phyloP scores from a whole-genome alignment of 345 rosid species.

The Gossypium stocksii region DNA sequence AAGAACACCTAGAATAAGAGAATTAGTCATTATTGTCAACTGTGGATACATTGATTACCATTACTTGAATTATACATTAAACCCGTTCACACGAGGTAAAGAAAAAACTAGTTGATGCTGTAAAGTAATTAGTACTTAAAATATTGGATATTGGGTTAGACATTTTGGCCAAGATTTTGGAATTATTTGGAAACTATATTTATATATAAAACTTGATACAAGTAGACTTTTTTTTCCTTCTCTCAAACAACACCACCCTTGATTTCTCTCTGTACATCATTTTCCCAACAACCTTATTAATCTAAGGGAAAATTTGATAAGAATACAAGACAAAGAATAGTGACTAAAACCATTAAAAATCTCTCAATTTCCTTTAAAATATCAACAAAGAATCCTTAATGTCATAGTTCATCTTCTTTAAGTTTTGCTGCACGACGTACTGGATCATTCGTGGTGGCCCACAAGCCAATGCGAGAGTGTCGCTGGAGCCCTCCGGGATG shows the following conservation, averaged over 20 bases:
- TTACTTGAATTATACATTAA: too few relatives aligned
- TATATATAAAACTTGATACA: not conserved
- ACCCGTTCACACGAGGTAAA: too few relatives aligned
- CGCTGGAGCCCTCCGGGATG: slow-evolving; percentile 53
- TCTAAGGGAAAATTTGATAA: not conserved
- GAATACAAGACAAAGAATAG: not conserved
- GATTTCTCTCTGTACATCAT: not conserved
- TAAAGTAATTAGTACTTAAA: not conserved
- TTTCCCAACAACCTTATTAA: not conserved
- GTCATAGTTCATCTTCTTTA: slow-evolving; percentile 85
- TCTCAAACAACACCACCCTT: not conserved
- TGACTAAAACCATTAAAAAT: not conserved
- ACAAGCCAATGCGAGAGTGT: slow-evolving; percentile 66
- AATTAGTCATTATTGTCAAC: too few relatives aligned
- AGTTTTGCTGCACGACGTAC: slow-evolving; percentile 79
- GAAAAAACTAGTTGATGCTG: not conserved
- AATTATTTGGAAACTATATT: not conserved
- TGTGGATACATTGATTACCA: too few relatives aligned
- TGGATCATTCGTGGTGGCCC: slow-evolving; percentile 93
- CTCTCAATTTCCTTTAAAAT: slow-evolving; percentile 32
- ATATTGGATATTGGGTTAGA: not conserved
- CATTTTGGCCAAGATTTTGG: not conserved
- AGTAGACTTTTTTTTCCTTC: not conserved
- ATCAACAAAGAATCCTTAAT: slow-evolving; percentile 61
- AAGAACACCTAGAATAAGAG: too few relatives aligned